A percentile compares a stretch with the other conserved stretches of the same genome.
Evolutionary conservation across 345 rosid species (phyloP).

Genomic region (Acer yangbiense): DNA sequence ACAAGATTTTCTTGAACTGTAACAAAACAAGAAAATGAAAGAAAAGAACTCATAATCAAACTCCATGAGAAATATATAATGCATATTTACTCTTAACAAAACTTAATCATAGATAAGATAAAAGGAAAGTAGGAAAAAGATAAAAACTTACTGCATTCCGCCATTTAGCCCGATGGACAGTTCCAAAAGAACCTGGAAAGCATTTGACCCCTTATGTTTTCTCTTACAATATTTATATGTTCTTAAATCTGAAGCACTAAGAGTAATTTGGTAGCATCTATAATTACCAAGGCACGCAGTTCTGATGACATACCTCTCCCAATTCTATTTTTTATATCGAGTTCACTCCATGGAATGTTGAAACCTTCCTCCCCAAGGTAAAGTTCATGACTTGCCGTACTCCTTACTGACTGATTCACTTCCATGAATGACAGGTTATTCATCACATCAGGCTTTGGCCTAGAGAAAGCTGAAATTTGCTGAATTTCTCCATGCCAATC

Average conservation of each 20-base stretch:
- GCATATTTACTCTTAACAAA: neutral
- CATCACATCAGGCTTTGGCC: slow-evolving; percentile 14
- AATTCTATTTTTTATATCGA: slow-evolving; percentile 46
- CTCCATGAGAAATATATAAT: neutral
- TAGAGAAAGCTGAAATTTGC: slow-evolving; percentile 18
- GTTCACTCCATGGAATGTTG: slow-evolving; percentile 54
- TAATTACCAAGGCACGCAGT: neutral
- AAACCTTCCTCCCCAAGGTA: slow-evolving; percentile 40
- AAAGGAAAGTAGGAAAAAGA: neutral
- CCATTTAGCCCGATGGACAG: slow-evolving; percentile 56
- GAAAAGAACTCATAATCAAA: neutral
- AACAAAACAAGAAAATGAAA: slow-evolving; percentile 3
- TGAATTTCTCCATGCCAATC: slow-evolving; percentile 14
- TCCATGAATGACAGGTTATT: slow-evolving; percentile 17
- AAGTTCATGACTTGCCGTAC: slow-evolving; percentile 27
- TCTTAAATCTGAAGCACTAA: neutral
- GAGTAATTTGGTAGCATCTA: neutral
- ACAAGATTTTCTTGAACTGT: neutral
- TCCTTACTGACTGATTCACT: slow-evolving; percentile 11
- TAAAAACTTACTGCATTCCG: slow-evolving; percentile 48
- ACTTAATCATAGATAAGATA: neutral
- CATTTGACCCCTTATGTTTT: slow-evolving; percentile 7
- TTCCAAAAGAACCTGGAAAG: slow-evolving; percentile 60
- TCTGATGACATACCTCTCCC: slow-evolving; percentile 46
- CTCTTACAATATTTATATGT: slow-evolving; percentile 12